phyloP scores from a whole-genome alignment of 2,329 filamentous ascomycete genomes.

The Aaosphaeria pasadenensis region DNA sequence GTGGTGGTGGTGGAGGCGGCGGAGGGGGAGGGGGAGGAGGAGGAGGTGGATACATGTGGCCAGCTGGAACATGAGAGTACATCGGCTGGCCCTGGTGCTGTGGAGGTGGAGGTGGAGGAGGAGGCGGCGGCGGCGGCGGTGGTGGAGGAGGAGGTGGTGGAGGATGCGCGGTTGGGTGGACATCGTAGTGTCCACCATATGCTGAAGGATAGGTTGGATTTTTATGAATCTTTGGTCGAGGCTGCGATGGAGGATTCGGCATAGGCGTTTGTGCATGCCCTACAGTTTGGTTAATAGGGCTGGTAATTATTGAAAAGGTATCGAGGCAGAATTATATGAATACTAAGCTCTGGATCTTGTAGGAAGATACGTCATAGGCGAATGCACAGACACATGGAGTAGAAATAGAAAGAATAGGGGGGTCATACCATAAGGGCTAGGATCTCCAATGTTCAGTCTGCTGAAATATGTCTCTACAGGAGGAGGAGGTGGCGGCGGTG shows the following conservation, averaged over 20 bases:
- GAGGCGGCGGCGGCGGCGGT: slow-evolving; percentile 16
- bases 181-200: background rate
- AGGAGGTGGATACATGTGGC: slow-evolving; percentile 5
- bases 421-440: slow-evolving; percentile 15
- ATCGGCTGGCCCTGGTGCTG: too few relatives aligned
- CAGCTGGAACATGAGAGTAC: background rate
- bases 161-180: too few relatives aligned
- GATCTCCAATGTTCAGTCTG: slow-evolving; percentile 20
- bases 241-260: slow-evolving; percentile 1
- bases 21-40: slow-evolving; percentile 12
- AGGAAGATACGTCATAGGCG: too few relatives aligned
- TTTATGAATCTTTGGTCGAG: background rate
- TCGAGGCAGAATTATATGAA: too few relatives aligned
- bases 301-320: too few relatives aligned
- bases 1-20: slow-evolving; percentile 1
- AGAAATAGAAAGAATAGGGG: too few relatives aligned
- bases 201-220: background rate
- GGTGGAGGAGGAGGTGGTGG: background rate
- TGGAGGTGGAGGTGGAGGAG: slow-evolving; percentile 5
- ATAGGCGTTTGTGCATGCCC: background rate
- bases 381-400: too few relatives aligned
- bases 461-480: slow-evolving; percentile 29
- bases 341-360: too few relatives aligned
- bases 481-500: background rate
- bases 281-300: background rate